phyloP scores from a whole-genome alignment of 2,329 filamentous ascomycete genomes.

The Xylariales sp. region DNA sequence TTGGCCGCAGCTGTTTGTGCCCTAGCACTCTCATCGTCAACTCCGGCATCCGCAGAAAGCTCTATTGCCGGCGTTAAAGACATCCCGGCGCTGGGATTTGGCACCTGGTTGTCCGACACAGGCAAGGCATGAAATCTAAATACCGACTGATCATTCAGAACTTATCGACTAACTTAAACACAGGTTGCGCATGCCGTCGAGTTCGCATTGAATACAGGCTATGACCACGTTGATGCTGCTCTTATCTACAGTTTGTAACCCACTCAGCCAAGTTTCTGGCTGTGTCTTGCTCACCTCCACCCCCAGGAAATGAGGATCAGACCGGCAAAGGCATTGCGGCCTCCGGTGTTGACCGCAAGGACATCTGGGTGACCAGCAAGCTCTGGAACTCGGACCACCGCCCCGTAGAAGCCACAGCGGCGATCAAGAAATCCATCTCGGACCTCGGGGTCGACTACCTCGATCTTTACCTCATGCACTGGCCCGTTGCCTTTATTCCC shows the following conservation, averaged over 20 bases:
- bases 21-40: background rate
- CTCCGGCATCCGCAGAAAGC: background rate
- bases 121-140: slow-evolving; percentile 11
- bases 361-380: slow-evolving; percentile 45
- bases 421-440: slow-evolving; percentile 41
- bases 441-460: slow-evolving; percentile 44
- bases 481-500: slow-evolving; percentile 31
- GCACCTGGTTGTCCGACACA: slow-evolving; percentile 25
- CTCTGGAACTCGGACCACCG: slow-evolving; percentile 28
- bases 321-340: slow-evolving; percentile 42
- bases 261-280: background rate
- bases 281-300: slow-evolving; percentile 2
- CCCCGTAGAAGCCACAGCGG: slow-evolving; percentile 33
- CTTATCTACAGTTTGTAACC: slow-evolving; percentile 21
- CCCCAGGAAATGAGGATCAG: slow-evolving; percentile 40
- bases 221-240: slow-evolving; percentile 25
- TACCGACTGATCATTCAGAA: background rate
- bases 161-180: background rate
- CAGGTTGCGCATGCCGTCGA: slow-evolving; percentile 25
- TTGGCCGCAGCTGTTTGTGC: background rate
- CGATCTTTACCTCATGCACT: slow-evolving; percentile 48
- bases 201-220: slow-evolving; percentile 23
- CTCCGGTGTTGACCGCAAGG: slow-evolving; percentile 44
- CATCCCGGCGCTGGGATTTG: slow-evolving; percentile 25
- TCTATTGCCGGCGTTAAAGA: slow-evolving; percentile 11